Base-by-base conservation (phyloP, 805 yeast species). In the Saccharomycopsis oosterbeekiorum region DNA sequence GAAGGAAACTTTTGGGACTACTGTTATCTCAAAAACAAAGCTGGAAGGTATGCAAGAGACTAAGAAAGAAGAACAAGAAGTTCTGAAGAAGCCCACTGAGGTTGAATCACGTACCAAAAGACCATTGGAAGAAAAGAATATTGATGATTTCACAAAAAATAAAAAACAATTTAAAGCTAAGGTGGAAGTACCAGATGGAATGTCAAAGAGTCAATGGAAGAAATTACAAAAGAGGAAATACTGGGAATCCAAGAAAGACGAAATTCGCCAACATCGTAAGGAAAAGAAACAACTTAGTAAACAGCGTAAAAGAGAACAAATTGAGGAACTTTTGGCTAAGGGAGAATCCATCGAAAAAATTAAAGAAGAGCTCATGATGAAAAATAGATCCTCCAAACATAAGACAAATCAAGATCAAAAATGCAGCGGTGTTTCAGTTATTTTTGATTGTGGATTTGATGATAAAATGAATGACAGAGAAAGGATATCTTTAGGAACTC, bases 371-470 rank as follows among this genome's bases (percentile, higher is more conserved):
- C 65, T 76, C 55, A 68, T 76, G 37, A 57, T 71, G 60, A 61
- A 68, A 66, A 61, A 51, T 39, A 69, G 65, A 58, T 59, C 57
- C 37, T 72, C 72, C 43, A 70, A 69, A 47, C 71, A 73, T 54
- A 73, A 70, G 43, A 66, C 67, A 4, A 74, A 74, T 59, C 66
- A 73, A 24, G 74, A 76, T 14, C 91, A 85, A 68, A 67, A 65
- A 1, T 73, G 73, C 12, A 76, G 84, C 1, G 83, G 80, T 0
- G 78, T 84, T 8, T 74, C 71, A 5, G 76, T 92, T 34, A 75
- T 92, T n/a, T 69, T 92, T 65, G 99, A 93, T 73, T 93, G 99
- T 73, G 88, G 81, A 15, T 93, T 93, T 71, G 98, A 94, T 69
- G 94, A 88, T 55, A 69, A 88, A 68, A 94, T 94, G 99, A 82